Evolutionary conservation across 2,329 filamentous ascomycete species (phyloP).

Genomic region (Sclerotinia sclerotiorum): DNA sequence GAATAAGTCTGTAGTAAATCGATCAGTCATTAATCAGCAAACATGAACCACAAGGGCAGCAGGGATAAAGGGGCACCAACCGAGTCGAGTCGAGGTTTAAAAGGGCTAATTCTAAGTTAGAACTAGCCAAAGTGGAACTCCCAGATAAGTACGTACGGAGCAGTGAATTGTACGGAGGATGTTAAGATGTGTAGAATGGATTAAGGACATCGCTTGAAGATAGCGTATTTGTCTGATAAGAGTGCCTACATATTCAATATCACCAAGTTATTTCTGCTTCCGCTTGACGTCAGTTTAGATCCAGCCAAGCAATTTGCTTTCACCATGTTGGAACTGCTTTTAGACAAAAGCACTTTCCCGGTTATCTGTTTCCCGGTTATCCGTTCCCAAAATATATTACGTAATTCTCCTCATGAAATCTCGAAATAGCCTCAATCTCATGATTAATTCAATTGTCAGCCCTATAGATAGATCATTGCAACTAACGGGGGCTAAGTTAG

Average conservation of each 20-base stretch:
- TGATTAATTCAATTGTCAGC: neutral
- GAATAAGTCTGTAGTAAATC: neutral
- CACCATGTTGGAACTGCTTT: neutral
- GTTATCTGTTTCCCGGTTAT: neutral
- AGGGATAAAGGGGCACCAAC: neutral
- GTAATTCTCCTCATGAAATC: neutral
- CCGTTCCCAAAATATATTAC: neutral
- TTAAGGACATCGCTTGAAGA: neutral
- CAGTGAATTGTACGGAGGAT: neutral
- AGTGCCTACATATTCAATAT: neutral
- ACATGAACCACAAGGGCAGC: neutral
- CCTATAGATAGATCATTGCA: neutral
- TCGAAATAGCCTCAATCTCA: neutral
- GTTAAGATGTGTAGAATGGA: neutral
- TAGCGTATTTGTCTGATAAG: too few species aligned
- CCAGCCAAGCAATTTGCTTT: constrained; percentile 4
- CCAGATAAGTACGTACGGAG: neutral
- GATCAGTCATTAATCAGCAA: neutral
- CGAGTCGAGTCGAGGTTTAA: neutral
- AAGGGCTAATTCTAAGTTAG: neutral
- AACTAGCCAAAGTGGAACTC: neutral
- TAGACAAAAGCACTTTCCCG: neutral
- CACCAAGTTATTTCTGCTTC: constrained; percentile 1
- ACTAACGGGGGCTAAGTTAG: too few species aligned
- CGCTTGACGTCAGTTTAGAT: constrained; percentile 15